Base-by-base conservation (phyloP, 257 asterid species). In the Anisodus tanguticus region DNA sequence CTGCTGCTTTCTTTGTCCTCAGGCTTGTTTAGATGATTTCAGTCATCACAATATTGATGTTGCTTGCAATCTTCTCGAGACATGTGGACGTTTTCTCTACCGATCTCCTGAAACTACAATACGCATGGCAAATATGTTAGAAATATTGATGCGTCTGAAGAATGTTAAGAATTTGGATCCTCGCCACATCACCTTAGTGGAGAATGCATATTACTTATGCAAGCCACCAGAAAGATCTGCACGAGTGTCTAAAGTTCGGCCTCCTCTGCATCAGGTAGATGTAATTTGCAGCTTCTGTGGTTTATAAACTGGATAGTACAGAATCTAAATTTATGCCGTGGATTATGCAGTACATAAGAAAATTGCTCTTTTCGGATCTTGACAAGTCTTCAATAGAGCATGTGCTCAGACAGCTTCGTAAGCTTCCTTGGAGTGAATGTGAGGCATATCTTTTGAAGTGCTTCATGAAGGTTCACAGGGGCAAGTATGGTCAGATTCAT, bases 211-310 rank as follows among this genome's bases (percentile, higher is more conserved):
- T 88, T 97, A 97, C 90, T 89, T 97, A 91, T 95, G 99, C 83
- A 97, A 95, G 88, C 99, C 99, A 70, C 99, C 99, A 69, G 99
- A 97, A 93, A 93, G 97, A 91, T 97, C 99, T 86, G 98, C 99
- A 35, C 91, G 98, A 81, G 94, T 97, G 84, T 93, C 98, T 84
- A 97, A 97, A 95, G 91, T 97, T 86, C 98, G 98, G 63, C 98
- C 98, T 53, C 97, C 99, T 60, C 87, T 97, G 85, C 94, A 95
- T 91, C 98, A 95, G 98, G 99, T 95, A 84, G 19, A 78, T 83
- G 68, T 79, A 6, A 60, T 84, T 62, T 83, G 43, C 59, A 39
- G 49, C 79, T 54, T 74, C 87, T 62, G 77, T 79, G 43, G 77
- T 82, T 31, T 85, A 43, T 84, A 11, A 26, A 37, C 81, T 81